Evolutionary conservation across 257 asterid species (phyloP), one percentile per base, ranked within the genome.

Genomic region (Solanum rostratum): DNA sequence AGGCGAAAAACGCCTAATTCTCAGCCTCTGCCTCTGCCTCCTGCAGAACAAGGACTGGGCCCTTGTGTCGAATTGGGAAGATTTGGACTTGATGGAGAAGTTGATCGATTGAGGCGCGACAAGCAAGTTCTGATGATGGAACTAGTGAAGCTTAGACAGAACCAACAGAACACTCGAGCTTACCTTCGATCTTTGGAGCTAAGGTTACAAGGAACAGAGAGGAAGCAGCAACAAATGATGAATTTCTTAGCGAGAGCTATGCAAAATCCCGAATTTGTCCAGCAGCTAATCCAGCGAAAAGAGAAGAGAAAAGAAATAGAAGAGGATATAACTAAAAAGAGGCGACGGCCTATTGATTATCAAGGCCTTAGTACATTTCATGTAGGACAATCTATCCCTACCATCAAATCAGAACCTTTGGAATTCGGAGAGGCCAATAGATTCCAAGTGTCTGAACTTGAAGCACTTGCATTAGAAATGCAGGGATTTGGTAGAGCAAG

Each of bases 141-240:
- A 62, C 89, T 95, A 0, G 90, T 92, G 66, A 92, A 90, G 85
- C 89, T 95, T 0, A 85, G 98, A 20, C 95, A 93, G 45, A 94
- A 93, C 63, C 99, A 94, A 80, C 94, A 89, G 84, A 85, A 52
- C 10, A 86, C 94, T 0, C 87, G 89, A 83, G 90, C 92, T 13
- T 86, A 87, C 20, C 89, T 95, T 30, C 93, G 86, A 80, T 90
- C 90, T 3, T 91, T 95, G 95, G 96, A 95, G 89, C 27, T 87
- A 16, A 90, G 91, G 49, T 43, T 95, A 29, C 95, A 90, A 78
- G 89, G 91, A 5, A 93, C 97, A 0, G 98, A 95, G 93, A 89
- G 22, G 79, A 92, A 88, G 63, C 98, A 95, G 87, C 96, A 90
- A 82, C 97, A 93, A 6, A 95, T 94, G 99, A 94, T 94, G 99